These are phyloP conservation scores for Tricholoma hemisulphureum DNA, from an alignment of 768 basidiomycete genomes.

Conservation along the genomic window DNA sequence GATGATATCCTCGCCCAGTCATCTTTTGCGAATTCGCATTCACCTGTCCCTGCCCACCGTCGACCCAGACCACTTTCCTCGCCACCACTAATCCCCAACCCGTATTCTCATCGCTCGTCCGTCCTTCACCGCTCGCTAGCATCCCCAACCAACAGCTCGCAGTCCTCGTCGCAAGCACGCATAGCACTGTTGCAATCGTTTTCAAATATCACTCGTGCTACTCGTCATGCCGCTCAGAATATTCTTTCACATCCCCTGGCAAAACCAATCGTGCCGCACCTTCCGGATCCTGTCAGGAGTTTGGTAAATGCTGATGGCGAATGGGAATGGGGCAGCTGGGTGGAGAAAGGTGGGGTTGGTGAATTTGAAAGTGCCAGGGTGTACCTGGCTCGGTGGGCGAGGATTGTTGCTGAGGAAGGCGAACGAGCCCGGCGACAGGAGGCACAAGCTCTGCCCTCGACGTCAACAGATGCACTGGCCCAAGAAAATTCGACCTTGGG, in stretches of 20 bases:
- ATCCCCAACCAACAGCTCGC: constrained; percentile 49
- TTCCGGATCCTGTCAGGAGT: constrained; percentile 90
- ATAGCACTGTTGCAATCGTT: constrained; percentile 89
- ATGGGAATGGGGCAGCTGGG: constrained; percentile 92
- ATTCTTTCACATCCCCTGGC: constrained; percentile 94
- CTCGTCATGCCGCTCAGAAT: constrained; percentile 90
- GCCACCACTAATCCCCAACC: constrained; percentile 39
- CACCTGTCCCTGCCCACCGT: constrained; percentile 81
- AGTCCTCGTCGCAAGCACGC: constrained; percentile 66
- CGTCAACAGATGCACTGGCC: constrained; percentile 43
- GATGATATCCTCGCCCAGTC: constrained; percentile 84
- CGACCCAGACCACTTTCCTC: constrained; percentile 65
- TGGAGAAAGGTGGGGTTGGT: constrained; percentile 88
- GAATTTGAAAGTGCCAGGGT: constrained; percentile 97
- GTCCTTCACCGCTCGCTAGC: constrained; percentile 79
- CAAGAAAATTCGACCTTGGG: constrained; percentile 77
- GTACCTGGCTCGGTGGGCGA: constrained; percentile 95
- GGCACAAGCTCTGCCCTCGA: constrained; percentile 61
- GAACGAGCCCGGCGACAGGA: constrained; percentile 85
- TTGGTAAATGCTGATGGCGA: constrained; percentile 89
- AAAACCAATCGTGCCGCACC: constrained; percentile 92
- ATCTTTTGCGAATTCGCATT: constrained; percentile 72
- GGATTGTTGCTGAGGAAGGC: constrained; percentile 97
- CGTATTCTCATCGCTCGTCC: constrained; percentile 67
- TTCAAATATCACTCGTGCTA: constrained; percentile 90